A percentile compares a stretch with the other conserved stretches of the same genome.
Conservation (phyloP, 2,329 filamentous ascomycete species). For the Periconia macrospinosa region DNA sequence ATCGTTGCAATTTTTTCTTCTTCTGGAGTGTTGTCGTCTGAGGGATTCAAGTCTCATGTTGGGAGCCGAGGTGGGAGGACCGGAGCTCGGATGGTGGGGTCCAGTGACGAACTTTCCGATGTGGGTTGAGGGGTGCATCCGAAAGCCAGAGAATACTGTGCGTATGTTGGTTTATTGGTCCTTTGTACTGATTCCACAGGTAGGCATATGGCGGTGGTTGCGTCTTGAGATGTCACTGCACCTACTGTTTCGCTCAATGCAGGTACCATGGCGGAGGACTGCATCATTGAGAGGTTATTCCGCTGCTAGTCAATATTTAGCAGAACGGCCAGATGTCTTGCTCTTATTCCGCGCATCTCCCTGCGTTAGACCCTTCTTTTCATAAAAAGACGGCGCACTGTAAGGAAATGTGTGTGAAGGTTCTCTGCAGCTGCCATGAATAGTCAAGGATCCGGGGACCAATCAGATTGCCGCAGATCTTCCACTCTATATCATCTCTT, state of each 20-base stretch:
- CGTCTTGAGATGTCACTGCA: too few relatives aligned
- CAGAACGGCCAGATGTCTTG: neutral
- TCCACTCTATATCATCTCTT: too few relatives aligned
- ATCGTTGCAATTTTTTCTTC: too few relatives aligned
- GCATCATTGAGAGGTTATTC: neutral
- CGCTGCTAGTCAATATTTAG: neutral
- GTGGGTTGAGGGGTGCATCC: neutral
- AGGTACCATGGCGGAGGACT: neutral
- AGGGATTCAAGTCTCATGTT: neutral
- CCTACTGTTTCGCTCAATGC: neutral
- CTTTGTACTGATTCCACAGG: too few relatives aligned
- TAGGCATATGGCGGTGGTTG: too few relatives aligned
- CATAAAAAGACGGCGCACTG: neutral
- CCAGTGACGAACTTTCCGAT: neutral
- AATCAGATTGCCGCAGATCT: too few relatives aligned
- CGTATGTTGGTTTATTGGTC: neutral
- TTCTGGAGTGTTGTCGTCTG: too few relatives aligned
- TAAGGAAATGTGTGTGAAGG: neutral
- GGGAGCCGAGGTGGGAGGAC: conserved; percentile 6
- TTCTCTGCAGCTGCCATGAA: neutral
- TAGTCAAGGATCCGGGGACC: too few relatives aligned
- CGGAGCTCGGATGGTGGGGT: conserved; percentile 33
- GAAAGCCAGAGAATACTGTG: neutral
- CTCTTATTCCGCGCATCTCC: neutral
- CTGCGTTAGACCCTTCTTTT: neutral